Evolutionary conservation across 371 early-diverging fungal species (phyloP), one percentile per base, ranked within the genome.

Genomic region (Funneliformis caledonium): DNA sequence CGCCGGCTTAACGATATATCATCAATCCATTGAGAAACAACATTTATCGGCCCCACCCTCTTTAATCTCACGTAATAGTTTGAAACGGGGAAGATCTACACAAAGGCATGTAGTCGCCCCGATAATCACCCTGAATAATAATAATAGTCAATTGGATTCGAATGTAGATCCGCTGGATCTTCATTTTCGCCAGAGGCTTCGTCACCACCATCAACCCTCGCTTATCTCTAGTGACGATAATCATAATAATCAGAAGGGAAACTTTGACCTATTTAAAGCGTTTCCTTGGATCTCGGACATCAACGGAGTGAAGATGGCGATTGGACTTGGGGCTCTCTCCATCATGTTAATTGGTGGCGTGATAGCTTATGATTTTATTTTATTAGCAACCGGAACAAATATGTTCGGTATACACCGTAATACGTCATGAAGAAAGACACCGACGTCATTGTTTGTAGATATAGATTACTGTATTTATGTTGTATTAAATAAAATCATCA

Each of bases 351-450:
- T 61, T n/a, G 42, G 61, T 42, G 76, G 76, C 14, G 12, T 76
- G 14, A 19, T 76, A 42, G 8, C 42, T 22, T 76, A 76, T 76
- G 76, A 76, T 76, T 76, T 76, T 42, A 16, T 76, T 37, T 12
- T 37, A 22, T 76, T 76, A 19, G 76, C 42, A 22, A 12, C 62
- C 11, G 76, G 76, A 76, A 61, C 26, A n/a, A 76, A 76, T 76
- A 45, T 76, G 19, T 73, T 70, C 22, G 47, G 56, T 56, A 19
- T 56, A 19, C 19, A 56, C 7, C 56, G 19, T 56, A 8, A 56
- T 56, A 19, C 56, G 19, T 56, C 56, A 56, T 56, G 19, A 56
- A 37, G 37, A 2, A 56, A 37, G 37, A 2, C 37, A 37, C 0
- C 3, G 0, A 37, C 37, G 37, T 37, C 37, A 37, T 37, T 3